A percentile compares a stretch with the other conserved stretches of the same genome.
Evolutionary conservation across 139 green algal genomes (phyloP).

Genomic region (Chlorella sp.): DNA sequence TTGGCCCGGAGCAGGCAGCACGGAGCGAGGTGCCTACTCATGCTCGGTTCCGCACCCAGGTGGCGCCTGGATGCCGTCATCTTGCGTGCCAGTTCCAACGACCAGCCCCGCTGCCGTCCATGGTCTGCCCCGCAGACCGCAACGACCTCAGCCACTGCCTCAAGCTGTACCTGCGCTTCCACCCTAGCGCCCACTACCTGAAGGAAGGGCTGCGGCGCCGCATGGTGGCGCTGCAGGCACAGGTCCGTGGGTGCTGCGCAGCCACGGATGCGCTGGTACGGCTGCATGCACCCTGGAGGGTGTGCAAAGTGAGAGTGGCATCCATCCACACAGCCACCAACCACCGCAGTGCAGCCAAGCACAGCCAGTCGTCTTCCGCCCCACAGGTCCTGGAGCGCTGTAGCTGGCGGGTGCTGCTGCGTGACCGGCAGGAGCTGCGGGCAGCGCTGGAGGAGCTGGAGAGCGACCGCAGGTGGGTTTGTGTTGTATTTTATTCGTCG

Average conservation of each 20-base stretch:
- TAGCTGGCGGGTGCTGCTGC: constrained; percentile 18
- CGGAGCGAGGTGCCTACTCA: too few relatives aligned
- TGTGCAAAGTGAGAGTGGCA: too few relatives aligned
- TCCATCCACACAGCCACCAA: neutral
- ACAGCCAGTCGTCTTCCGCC: neutral
- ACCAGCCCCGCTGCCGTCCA: neutral
- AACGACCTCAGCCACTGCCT: neutral
- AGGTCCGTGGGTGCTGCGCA: neutral
- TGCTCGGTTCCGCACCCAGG: too few relatives aligned
- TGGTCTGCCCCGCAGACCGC: neutral
- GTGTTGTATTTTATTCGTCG: too few relatives aligned
- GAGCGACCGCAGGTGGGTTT: neutral
- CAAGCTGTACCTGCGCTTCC: constrained; percentile 14
- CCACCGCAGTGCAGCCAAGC: neutral
- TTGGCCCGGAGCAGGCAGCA: neutral
- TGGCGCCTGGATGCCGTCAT: neutral
- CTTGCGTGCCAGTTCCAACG: neutral
- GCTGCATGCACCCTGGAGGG: too few relatives aligned
- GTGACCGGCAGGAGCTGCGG: neutral
- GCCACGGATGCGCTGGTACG: too few relatives aligned
- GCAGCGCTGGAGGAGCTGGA: neutral
- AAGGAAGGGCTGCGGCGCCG: neutral
- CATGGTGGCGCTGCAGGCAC: constrained; percentile 13
- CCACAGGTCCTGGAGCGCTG: constrained; percentile 21
- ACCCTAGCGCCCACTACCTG: neutral